A percentile compares a stretch with the other conserved stretches of the same genome.
These are phyloP conservation scores for Evansstolkia leycettana DNA, from an alignment of 495 filamentous ascomycete genomes.

Conservation along the genomic window DNA sequence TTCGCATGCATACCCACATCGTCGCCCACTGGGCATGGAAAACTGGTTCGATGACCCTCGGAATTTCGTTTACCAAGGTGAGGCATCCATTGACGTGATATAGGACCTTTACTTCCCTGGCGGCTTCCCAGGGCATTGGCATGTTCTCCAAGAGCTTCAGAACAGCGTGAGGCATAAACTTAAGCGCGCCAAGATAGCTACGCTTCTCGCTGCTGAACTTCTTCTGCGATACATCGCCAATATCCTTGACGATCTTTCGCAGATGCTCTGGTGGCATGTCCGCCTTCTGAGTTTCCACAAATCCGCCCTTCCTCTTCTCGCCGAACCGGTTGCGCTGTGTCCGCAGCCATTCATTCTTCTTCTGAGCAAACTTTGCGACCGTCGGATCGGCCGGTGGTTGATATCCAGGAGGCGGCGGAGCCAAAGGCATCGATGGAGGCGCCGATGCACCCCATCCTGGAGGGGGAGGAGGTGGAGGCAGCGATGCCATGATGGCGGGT, in stretches of 20 bases:
- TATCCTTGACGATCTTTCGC: slow-evolving; percentile 96
- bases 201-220: slow-evolving; percentile 99
- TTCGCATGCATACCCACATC: slow-evolving; percentile 98
- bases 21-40: slow-evolving; percentile 99
- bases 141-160: slow-evolving; percentile 98
- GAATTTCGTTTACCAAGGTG: slow-evolving; percentile 93
- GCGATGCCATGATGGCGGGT: slow-evolving; percentile 56
- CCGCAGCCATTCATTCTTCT: slow-evolving; percentile 98
- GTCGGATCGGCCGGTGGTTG: slow-evolving; percentile 74
- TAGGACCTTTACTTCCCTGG: slow-evolving; percentile 89
- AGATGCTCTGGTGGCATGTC: slow-evolving; percentile 99
- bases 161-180: slow-evolving; percentile 99
- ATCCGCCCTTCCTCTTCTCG: slow-evolving; percentile 92
- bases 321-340: slow-evolving; percentile 86
- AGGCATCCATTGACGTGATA: slow-evolving; percentile 98
- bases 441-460: slow-evolving; percentile 61
- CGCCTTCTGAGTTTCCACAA: slow-evolving; percentile 94
- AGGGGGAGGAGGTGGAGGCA: slow-evolving; percentile 66
- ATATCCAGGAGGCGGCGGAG: slow-evolving; percentile 83
- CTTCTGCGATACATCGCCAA: slow-evolving; percentile 98
- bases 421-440: slow-evolving; percentile 61
- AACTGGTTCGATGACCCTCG: slow-evolving; percentile 93
- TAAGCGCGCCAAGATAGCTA: slow-evolving; percentile 91
- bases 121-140: slow-evolving; percentile 99
- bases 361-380: slow-evolving; percentile 89